A percentile compares a stretch with the other conserved stretches of the same genome.
Evolutionary conservation across 179 eudicot species (phyloP).

Genomic region (Gypsophila paniculata): DNA sequence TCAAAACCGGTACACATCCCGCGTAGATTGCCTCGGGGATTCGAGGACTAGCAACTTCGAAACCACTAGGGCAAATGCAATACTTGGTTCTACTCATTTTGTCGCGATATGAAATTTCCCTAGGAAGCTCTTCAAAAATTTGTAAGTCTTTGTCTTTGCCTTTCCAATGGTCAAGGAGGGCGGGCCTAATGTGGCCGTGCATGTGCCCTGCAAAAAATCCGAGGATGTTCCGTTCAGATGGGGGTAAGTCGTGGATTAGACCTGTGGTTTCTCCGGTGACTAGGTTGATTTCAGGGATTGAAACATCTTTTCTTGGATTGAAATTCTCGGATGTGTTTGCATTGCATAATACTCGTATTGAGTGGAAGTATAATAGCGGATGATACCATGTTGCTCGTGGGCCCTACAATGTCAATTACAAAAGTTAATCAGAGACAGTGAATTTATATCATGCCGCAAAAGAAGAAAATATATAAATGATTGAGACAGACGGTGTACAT

Average conservation of each 20-base stretch:
- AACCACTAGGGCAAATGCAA: constrained; percentile 72
- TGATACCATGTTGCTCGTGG: constrained; percentile 53
- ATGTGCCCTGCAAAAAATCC: constrained; percentile 65
- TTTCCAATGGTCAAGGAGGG: constrained; percentile 57
- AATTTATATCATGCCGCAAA: too few relatives aligned
- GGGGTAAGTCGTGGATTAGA: constrained; percentile 38
- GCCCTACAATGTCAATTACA: constrained; percentile 40
- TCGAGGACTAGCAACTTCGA: constrained; percentile 67
- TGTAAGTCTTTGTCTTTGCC: constrained; percentile 41
- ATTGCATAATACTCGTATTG: constrained; percentile 67
- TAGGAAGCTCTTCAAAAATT: constrained; percentile 40
- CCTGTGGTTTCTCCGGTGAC: constrained; percentile 29
- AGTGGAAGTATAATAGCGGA: constrained; percentile 49
- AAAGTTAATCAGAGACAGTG: too few relatives aligned
- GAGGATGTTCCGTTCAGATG: constrained; percentile 41
- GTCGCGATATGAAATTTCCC: constrained; percentile 38
- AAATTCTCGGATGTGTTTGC: constrained; percentile 68
- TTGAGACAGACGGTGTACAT: neutral
- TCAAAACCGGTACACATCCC: constrained; percentile 64
- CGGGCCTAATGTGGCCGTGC: constrained; percentile 57
- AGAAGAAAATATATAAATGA: too few relatives aligned
- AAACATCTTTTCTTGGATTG: constrained; percentile 58
- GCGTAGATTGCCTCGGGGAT: constrained; percentile 56
- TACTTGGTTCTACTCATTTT: constrained; percentile 49
- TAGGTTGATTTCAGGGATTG: constrained; percentile 67